phyloP scores from a whole-genome alignment of 2,329 filamentous ascomycete species.

The Paraphaeosphaeria minitans region DNA sequence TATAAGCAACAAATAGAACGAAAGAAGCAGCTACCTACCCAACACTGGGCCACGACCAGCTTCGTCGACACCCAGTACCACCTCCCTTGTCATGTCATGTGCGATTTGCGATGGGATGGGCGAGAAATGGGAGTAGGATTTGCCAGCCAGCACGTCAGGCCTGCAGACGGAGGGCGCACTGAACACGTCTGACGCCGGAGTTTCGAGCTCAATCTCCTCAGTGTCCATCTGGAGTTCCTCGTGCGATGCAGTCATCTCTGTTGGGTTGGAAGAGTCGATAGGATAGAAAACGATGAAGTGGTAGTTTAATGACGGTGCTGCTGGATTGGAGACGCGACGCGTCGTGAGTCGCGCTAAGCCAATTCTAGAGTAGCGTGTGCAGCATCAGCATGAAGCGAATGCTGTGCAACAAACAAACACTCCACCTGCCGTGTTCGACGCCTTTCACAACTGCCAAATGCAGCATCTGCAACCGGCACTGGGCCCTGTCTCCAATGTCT shows the following conservation, averaged over 20 bases:
- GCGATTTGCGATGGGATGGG: conserved; percentile 48
- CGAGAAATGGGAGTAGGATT: conserved; percentile 56
- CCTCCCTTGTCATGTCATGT: conserved; percentile 60
- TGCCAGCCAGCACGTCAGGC: conserved; percentile 47
- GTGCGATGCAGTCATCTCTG: conserved; percentile 32
- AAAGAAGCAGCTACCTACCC: conserved; percentile 58
- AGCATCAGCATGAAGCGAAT: neutral
- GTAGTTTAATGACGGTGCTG: neutral
- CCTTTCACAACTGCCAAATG: neutral
- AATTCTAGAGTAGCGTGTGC: conserved; percentile 1
- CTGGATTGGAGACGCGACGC: conserved; percentile 9
- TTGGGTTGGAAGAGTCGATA: too few relatives aligned
- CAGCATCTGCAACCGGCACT: neutral
- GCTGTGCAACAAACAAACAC: neutral
- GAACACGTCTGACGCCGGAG: conserved; percentile 48
- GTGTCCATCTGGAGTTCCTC: conserved; percentile 43
- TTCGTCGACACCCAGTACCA: conserved; percentile 89
- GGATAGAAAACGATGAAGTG: neutral
- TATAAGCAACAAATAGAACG: conserved; percentile 19
- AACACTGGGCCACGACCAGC: conserved; percentile 93
- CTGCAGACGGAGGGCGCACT: conserved; percentile 54
- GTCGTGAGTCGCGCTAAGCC: neutral
- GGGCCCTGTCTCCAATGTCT: too few relatives aligned
- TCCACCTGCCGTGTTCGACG: neutral
- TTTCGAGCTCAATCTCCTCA: conserved; percentile 44